These are phyloP conservation scores for Streptanthus diversifolius DNA, from an alignment of 345 rosid genomes.

Conservation along the genomic window DNA sequence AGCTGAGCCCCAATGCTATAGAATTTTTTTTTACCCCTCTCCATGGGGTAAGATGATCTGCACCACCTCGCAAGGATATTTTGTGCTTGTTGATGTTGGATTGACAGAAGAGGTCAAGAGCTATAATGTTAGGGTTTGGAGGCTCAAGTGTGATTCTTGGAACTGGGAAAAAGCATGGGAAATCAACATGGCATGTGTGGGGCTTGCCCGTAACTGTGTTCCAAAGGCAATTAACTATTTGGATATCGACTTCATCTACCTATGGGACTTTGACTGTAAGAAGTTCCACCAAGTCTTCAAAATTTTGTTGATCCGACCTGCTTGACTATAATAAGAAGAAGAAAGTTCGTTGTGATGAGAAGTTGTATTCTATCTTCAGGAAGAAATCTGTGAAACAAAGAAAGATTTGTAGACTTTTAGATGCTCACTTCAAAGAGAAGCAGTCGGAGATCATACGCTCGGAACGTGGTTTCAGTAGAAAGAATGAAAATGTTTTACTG, in stretches of 20 bases:
- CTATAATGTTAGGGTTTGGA: no score
- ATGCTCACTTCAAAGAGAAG: slow-evolving; percentile 36
- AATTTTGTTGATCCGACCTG: no score
- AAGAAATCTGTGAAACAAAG: slow-evolving; percentile 32
- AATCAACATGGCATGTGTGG: no score
- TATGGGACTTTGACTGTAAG: no score
- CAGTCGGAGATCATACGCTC: slow-evolving; percentile 14
- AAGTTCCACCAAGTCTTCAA: no score
- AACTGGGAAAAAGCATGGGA: no score
- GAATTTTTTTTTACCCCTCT: no score
- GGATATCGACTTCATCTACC: no score
- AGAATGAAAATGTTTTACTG: slow-evolving; percentile 1
- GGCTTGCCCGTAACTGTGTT: no score
- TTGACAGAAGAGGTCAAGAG: background rate
- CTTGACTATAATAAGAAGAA: slow-evolving; percentile 35
- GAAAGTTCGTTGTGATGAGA: slow-evolving; percentile 42
- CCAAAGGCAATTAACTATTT: no score
- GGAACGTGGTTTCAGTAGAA: slow-evolving; percentile 16
- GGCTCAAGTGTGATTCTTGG: no score
- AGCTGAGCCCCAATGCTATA: no score
- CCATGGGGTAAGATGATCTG: background rate
- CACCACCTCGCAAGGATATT: background rate
- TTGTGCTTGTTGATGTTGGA: background rate
- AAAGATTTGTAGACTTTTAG: slow-evolving; percentile 34
- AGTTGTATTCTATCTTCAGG: slow-evolving; percentile 43